Percentiles rank a stretch among this genome's conserved stretches.
phyloP scores from a whole-genome alignment of 257 asterid genomes.

The Ballota nigra region DNA sequence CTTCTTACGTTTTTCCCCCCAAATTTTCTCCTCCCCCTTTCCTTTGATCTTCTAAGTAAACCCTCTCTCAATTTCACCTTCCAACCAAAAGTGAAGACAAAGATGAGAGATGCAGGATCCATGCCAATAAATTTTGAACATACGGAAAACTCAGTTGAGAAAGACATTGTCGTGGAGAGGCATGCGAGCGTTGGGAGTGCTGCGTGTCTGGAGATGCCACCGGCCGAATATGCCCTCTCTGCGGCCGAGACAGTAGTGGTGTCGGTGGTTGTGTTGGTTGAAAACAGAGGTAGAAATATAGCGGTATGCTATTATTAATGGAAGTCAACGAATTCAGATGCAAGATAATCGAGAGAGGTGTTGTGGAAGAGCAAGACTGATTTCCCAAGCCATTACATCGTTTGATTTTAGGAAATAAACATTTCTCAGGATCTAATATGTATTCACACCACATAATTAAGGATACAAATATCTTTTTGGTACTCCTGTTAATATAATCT shows the following conservation, averaged over 20 bases:
- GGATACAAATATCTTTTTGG: too few relatives aligned
- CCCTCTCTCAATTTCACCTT: too few relatives aligned
- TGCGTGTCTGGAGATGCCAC: slow-evolving; percentile 46
- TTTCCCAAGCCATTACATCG: slow-evolving; percentile 32
- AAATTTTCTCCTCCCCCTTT: too few relatives aligned
- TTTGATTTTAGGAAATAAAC: background rate
- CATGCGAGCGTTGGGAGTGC: slow-evolving; percentile 62
- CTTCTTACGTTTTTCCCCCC: too few relatives aligned
- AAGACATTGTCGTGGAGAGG: slow-evolving; percentile 84
- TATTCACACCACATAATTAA: too few relatives aligned
- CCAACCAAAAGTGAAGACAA: too few relatives aligned
- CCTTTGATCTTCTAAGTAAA: too few relatives aligned
- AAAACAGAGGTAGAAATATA: slow-evolving; percentile 43
- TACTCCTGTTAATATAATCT: too few relatives aligned
- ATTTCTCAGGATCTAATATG: too few relatives aligned
- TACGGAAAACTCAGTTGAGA: too few relatives aligned
- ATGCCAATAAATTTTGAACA: too few relatives aligned
- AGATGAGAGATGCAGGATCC: too few relatives aligned
- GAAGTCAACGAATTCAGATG: slow-evolving; percentile 20
- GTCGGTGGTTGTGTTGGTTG: slow-evolving; percentile 22
- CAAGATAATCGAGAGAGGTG: slow-evolving; percentile 15
- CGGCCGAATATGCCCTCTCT: slow-evolving; percentile 28
- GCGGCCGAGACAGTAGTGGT: slow-evolving; percentile 2
- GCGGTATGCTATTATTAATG: slow-evolving; percentile 21
- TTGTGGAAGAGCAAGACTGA: slow-evolving; percentile 22